A percentile compares a stretch with the other conserved stretches of the same genome.
Conservation (phyloP, 441 rosid species). For the Adansonia grandidieri region DNA sequence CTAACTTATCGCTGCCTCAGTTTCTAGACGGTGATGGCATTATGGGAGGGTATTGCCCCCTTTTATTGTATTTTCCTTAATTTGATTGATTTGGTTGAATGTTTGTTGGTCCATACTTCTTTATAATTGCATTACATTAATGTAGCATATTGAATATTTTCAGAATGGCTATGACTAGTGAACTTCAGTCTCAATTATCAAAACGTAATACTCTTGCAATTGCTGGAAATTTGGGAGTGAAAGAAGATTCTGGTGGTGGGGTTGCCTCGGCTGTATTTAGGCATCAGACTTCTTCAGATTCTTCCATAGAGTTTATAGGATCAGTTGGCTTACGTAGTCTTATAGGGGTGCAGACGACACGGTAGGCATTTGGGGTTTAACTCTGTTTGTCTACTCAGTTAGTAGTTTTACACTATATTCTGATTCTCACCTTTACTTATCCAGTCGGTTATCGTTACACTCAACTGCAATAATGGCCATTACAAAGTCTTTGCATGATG, state of each 20-base stretch:
- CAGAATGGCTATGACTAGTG: slow-evolving; percentile 91
- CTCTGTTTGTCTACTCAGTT: slow-evolving; percentile 16
- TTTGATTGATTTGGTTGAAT: slow-evolving; percentile 3
- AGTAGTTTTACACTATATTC: slow-evolving; percentile 24
- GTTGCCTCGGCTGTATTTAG: slow-evolving; percentile 68
- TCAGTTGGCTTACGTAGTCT: slow-evolving; percentile 78
- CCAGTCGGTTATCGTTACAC: slow-evolving; percentile 76
- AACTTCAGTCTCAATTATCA: slow-evolving; percentile 81
- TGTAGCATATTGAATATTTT: slow-evolving; percentile 7
- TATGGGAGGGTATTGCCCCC: slow-evolving; percentile 72
- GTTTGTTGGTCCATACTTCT: background rate
- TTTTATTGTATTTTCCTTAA: background rate
- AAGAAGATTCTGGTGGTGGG: slow-evolving; percentile 70
- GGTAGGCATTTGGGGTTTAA: slow-evolving; percentile 44
- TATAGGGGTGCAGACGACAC: slow-evolving; percentile 76
- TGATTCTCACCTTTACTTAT: slow-evolving; percentile 25
- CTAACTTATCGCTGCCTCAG: slow-evolving; percentile 72
- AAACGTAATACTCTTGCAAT: slow-evolving; percentile 63
- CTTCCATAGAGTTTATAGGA: slow-evolving; percentile 78
- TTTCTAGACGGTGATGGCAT: slow-evolving; percentile 78
- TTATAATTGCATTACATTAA: slow-evolving; percentile 6
- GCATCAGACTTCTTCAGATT: slow-evolving; percentile 74
- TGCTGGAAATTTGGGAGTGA: slow-evolving; percentile 80
- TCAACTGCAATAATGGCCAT: slow-evolving; percentile 78
- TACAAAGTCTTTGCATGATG: slow-evolving; percentile 80